Evolutionary conservation across 1,284 basidiomycete species (phyloP).

Genomic region (Cerrena zonata): DNA sequence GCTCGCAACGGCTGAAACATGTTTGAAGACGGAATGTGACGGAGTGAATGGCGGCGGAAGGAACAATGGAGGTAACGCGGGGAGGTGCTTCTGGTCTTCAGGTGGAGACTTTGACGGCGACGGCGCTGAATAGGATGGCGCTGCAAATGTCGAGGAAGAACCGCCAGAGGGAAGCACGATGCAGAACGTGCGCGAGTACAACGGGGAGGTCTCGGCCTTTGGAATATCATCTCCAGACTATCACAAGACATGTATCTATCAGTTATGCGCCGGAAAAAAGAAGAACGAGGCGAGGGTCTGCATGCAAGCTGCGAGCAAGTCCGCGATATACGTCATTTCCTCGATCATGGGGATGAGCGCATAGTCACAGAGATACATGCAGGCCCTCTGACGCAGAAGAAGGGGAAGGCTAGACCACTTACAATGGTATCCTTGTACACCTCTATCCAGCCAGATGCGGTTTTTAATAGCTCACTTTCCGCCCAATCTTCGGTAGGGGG

Average conservation of each 20-base stretch:
- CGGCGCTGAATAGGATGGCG: conserved; percentile 11
- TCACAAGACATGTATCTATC: conserved; percentile 11
- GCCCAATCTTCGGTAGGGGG: conserved; percentile 70
- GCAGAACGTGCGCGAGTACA: conserved; percentile 49
- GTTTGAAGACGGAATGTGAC: conserved; percentile 63
- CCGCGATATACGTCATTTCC: not conserved
- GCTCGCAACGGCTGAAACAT: conserved; percentile 55
- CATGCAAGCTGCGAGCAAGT: not conserved
- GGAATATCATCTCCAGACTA: conserved; percentile 46
- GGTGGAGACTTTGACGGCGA: conserved; percentile 20
- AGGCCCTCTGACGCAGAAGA: not conserved
- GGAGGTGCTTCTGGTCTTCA: conserved; percentile 26
- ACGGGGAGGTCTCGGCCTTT: conserved; percentile 38
- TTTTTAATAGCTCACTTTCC: conserved; percentile 65
- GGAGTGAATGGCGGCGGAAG: conserved; percentile 72
- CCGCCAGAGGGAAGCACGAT: conserved; percentile 42
- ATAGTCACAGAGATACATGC: not conserved
- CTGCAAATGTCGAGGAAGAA: conserved; percentile 22
- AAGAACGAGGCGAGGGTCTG: not conserved
- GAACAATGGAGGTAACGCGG: conserved; percentile 47
- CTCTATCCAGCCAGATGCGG: conserved; percentile 67
- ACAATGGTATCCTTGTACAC: conserved; percentile 62
- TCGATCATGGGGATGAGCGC: not conserved
- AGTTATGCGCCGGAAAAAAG: not conserved
- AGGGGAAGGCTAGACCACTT: conserved; percentile 31